Evolutionary conservation across 768 basidiomycete species (phyloP).

Genomic region (Rhizopogon roseolus): DNA sequence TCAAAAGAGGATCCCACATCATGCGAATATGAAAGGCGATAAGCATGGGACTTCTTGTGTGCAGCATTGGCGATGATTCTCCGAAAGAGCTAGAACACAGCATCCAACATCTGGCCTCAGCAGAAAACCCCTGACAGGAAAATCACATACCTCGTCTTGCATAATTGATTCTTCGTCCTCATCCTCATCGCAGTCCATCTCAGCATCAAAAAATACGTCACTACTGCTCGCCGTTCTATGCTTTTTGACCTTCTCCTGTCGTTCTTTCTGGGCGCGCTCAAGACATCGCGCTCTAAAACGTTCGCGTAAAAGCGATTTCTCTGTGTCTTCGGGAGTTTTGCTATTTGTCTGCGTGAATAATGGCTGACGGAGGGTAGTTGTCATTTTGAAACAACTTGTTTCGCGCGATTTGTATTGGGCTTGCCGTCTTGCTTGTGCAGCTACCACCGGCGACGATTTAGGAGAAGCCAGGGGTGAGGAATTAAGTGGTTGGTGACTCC

Average conservation of each 20-base stretch:
- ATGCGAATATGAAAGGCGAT: conserved; percentile 56
- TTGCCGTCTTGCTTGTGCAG: conserved; percentile 44
- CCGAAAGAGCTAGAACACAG: conserved; percentile 50
- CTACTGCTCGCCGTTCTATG: conserved; percentile 38
- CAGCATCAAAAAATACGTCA: conserved; percentile 42
- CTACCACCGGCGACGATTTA: conserved; percentile 41
- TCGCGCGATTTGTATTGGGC: conserved; percentile 49
- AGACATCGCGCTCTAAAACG: conserved; percentile 58
- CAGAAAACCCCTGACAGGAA: conserved; percentile 3
- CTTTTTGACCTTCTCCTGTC: conserved; percentile 31
- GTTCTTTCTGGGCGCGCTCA: conserved; percentile 54
- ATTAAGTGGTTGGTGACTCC: conserved; percentile 31
- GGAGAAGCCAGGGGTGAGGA: conserved; percentile 53
- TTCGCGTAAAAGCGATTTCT: conserved; percentile 53
- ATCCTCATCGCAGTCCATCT: conserved; percentile 48
- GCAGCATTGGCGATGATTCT: conserved; percentile 57
- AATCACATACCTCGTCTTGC: conserved; percentile 52
- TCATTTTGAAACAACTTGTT: conserved; percentile 19
- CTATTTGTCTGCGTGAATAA: conserved; percentile 8
- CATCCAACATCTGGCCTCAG: neutral
- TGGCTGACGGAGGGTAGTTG: conserved; percentile 9
- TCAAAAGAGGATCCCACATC: conserved; percentile 78
- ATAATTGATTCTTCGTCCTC: conserved; percentile 57
- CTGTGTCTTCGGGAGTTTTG: conserved; percentile 36
- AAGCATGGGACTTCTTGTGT: conserved; percentile 45